Evolutionary conservation across 202 grass and related monocot species (phyloP).

Genomic region (Eragrostis tef): DNA sequence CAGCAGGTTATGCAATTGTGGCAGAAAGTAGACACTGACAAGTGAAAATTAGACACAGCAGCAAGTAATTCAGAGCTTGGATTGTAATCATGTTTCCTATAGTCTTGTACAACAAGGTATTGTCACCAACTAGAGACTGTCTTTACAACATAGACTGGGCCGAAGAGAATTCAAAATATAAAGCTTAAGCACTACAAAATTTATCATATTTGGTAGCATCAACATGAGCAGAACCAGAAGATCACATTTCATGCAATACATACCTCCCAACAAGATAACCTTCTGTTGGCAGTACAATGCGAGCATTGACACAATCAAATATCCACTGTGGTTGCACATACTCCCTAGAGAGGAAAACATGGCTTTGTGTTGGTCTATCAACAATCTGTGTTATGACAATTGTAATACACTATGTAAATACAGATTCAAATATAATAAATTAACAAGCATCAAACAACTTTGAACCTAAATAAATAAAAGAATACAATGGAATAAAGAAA

Average conservation of each 20-base stretch:
- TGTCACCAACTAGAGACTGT: neutral
- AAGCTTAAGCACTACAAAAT: neutral
- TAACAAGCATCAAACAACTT: neutral
- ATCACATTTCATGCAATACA: conserved; percentile 1
- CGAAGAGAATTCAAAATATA: neutral
- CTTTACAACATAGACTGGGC: neutral
- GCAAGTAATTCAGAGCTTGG: too few relatives aligned
- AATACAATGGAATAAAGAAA: neutral
- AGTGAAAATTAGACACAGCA: neutral
- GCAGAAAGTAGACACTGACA: neutral
- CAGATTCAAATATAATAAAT: neutral
- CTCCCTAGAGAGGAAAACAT: conserved; percentile 86
- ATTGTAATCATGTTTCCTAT: neutral
- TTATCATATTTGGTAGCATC: neutral
- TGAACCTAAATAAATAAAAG: neutral
- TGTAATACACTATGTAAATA: neutral
- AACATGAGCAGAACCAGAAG: too few relatives aligned
- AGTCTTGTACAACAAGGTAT: too few relatives aligned
- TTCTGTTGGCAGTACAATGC: conserved; percentile 72
- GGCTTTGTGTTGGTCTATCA: conserved; percentile 96
- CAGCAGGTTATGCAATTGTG: neutral
- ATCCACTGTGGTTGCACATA: conserved; percentile 98
- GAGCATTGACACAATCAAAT: conserved; percentile 85
- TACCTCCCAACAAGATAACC: conserved; percentile 94
- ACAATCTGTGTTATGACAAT: conserved; percentile 72